phyloP scores from a whole-genome alignment of 768 basidiomycete species.

The Calvatia gigantea region DNA sequence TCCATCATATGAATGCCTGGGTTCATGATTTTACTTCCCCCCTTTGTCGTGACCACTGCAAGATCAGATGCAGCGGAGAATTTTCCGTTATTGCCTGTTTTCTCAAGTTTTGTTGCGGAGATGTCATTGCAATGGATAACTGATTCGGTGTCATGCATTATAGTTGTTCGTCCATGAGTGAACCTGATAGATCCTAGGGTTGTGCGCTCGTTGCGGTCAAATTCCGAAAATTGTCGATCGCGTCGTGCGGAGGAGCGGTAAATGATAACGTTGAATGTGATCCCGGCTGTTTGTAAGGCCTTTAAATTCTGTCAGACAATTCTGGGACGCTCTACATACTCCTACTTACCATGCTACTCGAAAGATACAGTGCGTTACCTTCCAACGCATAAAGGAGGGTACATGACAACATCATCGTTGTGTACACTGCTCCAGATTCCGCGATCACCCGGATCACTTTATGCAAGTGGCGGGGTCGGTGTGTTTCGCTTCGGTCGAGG shows the following conservation, averaged over 20 bases:
- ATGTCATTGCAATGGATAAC: no score
- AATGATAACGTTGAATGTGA: constrained; percentile 1
- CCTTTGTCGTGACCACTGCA: no score
- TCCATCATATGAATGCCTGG: no score
- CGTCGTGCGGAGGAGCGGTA: background rate
- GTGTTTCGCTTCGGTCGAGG: background rate
- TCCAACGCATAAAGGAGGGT: background rate
- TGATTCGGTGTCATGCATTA: no score
- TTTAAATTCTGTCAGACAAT: background rate
- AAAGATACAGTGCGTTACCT: background rate
- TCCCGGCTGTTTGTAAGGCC: background rate
- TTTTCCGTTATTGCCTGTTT: no score
- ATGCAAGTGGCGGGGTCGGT: background rate
- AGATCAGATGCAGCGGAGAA: no score
- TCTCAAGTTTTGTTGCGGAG: no score
- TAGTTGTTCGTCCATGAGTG: no score
- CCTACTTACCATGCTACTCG: background rate
- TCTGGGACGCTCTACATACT: background rate
- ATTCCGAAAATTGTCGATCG: background rate
- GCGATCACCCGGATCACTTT: background rate
- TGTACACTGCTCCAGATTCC: constrained; percentile 2
- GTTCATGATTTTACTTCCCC: no score
- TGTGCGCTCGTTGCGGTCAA: no score
- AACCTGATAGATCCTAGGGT: no score
- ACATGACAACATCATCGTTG: background rate